phyloP scores from a whole-genome alignment of 2,329 filamentous ascomycete species.

The Lachnellula subtilissima region DNA sequence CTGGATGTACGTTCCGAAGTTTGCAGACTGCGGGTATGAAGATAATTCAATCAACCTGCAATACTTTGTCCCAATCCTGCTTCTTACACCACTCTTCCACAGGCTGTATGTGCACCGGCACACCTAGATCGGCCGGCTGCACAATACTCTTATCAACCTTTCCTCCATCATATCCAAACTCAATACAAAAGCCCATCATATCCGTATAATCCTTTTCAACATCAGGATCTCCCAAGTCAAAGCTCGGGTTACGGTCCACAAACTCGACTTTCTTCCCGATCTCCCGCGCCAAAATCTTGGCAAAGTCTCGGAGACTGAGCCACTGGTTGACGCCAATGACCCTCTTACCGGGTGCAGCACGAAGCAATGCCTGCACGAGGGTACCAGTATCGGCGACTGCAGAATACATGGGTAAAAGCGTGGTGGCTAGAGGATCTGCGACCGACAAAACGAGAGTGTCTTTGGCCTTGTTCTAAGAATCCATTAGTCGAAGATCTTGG shows the following conservation, averaged over 20 bases:
- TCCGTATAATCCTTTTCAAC: constrained; percentile 1
- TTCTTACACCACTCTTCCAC: constrained; percentile 3
- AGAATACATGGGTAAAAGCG: neutral
- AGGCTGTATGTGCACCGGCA: neutral
- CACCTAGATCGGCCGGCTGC: constrained; percentile 5
- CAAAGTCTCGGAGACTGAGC: constrained; percentile 5
- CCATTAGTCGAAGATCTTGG: neutral
- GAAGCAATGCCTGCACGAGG: constrained; percentile 1
- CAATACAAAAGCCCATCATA: constrained; percentile 4
- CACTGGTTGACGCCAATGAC: constrained; percentile 6
- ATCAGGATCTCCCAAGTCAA: constrained; percentile 3
- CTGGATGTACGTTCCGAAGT: too few relatives aligned
- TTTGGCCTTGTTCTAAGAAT: constrained; percentile 3
- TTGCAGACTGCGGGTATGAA: too few relatives aligned
- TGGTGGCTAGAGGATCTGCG: constrained; percentile 2
- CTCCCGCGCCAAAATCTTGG: neutral
- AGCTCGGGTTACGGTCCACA: constrained; percentile 1
- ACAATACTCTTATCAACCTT: constrained; percentile 8
- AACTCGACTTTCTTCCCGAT: neutral
- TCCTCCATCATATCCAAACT: constrained; percentile 17
- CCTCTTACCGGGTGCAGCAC: constrained; percentile 3
- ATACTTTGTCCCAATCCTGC: constrained; percentile 6
- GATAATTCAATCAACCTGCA: neutral
- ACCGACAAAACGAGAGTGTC: constrained; percentile 1
- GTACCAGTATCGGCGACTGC: constrained; percentile 1